phyloP scores from a whole-genome alignment of 805 yeast genomes.

The Blastobotrys terrestris region DNA sequence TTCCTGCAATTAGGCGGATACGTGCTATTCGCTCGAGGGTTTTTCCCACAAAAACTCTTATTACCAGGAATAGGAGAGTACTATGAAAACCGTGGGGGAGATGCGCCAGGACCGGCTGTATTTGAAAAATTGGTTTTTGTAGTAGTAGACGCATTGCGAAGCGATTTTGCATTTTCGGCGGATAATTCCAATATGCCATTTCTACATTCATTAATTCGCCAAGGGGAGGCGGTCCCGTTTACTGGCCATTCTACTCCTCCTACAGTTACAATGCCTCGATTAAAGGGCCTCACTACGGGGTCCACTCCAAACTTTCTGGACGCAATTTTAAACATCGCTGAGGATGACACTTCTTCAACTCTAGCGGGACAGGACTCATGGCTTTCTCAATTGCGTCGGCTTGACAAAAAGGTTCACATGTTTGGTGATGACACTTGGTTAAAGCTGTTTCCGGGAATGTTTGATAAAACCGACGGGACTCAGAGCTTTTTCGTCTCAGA shows the following conservation, averaged over 20 bases:
- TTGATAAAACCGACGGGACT: constrained; percentile 73
- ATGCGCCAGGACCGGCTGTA: constrained; percentile 19
- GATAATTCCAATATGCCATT: constrained; percentile 54
- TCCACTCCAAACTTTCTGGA: constrained; percentile 91
- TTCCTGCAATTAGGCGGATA: constrained; percentile 48
- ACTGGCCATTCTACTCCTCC: constrained; percentile 95
- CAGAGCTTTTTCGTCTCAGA: constrained; percentile 92
- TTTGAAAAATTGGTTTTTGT: constrained; percentile 69
- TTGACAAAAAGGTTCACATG: constrained; percentile 55
- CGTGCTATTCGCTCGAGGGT: constrained; percentile 67
- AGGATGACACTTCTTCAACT: constrained; percentile 70
- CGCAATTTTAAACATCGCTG: constrained; percentile 90
- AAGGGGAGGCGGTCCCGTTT: constrained; percentile 74
- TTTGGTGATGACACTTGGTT: constrained; percentile 99
- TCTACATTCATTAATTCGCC: constrained; percentile 56
- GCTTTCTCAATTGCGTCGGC: constrained; percentile 57
- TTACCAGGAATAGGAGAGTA: constrained; percentile 50
- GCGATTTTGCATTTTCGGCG: constrained; percentile 69
- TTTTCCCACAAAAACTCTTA: constrained; percentile 84
- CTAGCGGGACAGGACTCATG: constrained; percentile 78
- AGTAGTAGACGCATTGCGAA: constrained; percentile 89
- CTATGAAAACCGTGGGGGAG: constrained; percentile 9
- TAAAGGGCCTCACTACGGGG: constrained; percentile 92
- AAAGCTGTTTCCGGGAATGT: constrained; percentile 71
- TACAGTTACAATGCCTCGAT: constrained; percentile 89